Base-by-base conservation (phyloP, 73 alveolate species). In the Tetrahymena thermophila region DNA sequence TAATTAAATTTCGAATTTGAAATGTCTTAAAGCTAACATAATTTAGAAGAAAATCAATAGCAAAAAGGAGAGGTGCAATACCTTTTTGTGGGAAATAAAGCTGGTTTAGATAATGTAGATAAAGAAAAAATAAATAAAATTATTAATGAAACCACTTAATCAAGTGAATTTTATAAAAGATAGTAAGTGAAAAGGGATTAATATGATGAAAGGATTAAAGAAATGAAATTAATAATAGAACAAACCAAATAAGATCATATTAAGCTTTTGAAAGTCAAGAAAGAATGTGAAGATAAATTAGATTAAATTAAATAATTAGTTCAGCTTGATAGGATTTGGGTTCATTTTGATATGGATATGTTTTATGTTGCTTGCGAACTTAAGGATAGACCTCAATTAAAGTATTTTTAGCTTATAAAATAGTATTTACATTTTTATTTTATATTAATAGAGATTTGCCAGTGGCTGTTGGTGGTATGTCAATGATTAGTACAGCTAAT, bases 291-390 rank as follows among this genome's bases (percentile, higher is more conserved):
- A 31, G 37, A 95, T 14, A 95, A 71, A 83, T 35, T 96, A 35
- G 84, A 55, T 44, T 93, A 96, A 71, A n/a, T 95, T 42, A 71
- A 96, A 28, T 71, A 71, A 25, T 25, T 71, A 96, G 38, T 34
- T 17, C 38, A 40, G 31, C 17, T 43, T 15, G 98, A 97, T 83
- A 96, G 99, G 96, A 96, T 98, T 40, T 99, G 99, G 99, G 95
- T 98, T 85, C 99, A 99, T 96, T 96, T 99, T 93, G 99, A 99
- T 95, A 99, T 99, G 99, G 99, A 99, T 96, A 99, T 99, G 99
- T 99, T 99, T 98, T 99, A 98, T 85, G 99, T 99, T 21, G 99
- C 99, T 28, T 99, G 99, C 17, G 99, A 99, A 96, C 97, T 99
- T 57, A 96, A 98, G 40, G 99, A 99, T 94, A 93, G 98, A 57